These are phyloP conservation scores for Oryza meyeriana DNA, from an alignment of 176 grass and related monocot genomes.

Conservation along the genomic window DNA sequence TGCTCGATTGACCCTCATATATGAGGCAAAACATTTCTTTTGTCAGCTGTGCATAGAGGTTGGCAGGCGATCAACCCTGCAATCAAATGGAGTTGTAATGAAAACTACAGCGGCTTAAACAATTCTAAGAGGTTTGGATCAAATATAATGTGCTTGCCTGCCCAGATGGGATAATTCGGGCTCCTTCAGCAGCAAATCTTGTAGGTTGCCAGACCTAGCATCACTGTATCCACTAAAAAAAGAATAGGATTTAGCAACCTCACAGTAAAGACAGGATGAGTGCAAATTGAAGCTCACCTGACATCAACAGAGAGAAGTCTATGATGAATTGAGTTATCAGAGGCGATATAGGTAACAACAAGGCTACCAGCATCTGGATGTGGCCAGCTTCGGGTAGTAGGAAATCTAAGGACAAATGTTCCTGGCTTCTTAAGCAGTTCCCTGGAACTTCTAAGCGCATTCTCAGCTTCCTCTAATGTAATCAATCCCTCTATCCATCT, in stretches of 20 bases:
- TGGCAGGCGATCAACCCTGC: conserved; percentile 61
- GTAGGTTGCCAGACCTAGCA: conserved; percentile 48
- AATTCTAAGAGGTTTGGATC: not conserved
- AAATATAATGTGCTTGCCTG: conserved; percentile 47
- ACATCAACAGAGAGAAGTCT: conserved; percentile 64
- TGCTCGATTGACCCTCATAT: not conserved
- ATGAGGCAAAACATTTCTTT: not conserved
- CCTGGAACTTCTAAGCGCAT: conserved; percentile 51
- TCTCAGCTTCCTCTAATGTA: conserved; percentile 74
- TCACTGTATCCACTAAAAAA: conserved; percentile 29
- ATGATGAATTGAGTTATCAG: conserved; percentile 59
- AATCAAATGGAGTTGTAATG: conserved; percentile 25
- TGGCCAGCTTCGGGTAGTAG: conserved; percentile 82
- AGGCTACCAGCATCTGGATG: conserved; percentile 91
- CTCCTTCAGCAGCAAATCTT: conserved; percentile 84
- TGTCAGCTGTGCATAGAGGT: not conserved
- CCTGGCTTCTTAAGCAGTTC: conserved; percentile 39
- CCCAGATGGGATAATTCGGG: conserved; percentile 63
- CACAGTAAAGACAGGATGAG: not conserved
- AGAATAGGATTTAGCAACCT: conserved; percentile 14
- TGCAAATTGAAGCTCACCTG: conserved; percentile 39
- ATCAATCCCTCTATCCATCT: conserved; percentile 89
- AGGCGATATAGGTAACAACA: conserved; percentile 66
- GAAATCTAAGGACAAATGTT: conserved; percentile 89
- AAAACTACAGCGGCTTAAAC: not conserved